A percentile compares a stretch with the other conserved stretches of the same genome.
Conservation (phyloP, 352 stramenopile species). For the Plasmopara muralis region DNA sequence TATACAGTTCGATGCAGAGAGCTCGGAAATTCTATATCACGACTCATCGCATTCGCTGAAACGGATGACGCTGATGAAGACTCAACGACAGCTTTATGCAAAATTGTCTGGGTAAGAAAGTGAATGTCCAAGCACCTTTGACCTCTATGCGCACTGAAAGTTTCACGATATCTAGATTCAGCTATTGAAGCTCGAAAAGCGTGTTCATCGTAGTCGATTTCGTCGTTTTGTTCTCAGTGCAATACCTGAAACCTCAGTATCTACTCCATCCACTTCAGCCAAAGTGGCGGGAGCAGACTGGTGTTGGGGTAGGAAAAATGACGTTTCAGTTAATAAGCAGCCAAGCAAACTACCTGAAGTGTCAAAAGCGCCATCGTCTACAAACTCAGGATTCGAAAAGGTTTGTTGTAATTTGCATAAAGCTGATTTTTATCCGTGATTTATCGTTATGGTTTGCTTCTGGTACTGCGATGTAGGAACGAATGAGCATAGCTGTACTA, state of each 20-base stretch:
- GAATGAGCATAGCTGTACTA: conserved; percentile 18
- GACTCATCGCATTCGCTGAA: conserved; percentile 23
- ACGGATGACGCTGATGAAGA: conserved; percentile 15
- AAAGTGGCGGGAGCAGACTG: conserved; percentile 15
- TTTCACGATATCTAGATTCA: conserved; percentile 22
- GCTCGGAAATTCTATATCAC: conserved; percentile 13
- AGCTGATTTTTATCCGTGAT: neutral
- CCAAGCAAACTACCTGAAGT: conserved; percentile 3
- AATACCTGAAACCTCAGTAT: conserved; percentile 10
- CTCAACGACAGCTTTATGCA: conserved; percentile 29
- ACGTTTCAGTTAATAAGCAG: neutral
- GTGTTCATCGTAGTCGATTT: conserved; percentile 52
- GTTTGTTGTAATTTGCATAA: conserved; percentile 8
- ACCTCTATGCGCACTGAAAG: too few species aligned
- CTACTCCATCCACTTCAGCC: neutral
- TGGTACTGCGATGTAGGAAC: conserved; percentile 16
- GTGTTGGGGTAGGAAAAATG: conserved; percentile 17
- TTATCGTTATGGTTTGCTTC: neutral
- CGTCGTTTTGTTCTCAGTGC: conserved; percentile 15
- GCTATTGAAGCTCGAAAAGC: conserved; percentile 48
- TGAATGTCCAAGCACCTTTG: neutral
- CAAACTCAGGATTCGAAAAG: conserved; percentile 9
- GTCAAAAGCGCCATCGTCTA: neutral
- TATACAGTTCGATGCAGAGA: conserved; percentile 15
- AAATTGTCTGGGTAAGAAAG: conserved; percentile 38